Evolutionary conservation across 2,329 filamentous ascomycete genomes (phyloP), one percentile per base, ranked within the genome.

Genomic region (Calonectria pauciramosa): DNA sequence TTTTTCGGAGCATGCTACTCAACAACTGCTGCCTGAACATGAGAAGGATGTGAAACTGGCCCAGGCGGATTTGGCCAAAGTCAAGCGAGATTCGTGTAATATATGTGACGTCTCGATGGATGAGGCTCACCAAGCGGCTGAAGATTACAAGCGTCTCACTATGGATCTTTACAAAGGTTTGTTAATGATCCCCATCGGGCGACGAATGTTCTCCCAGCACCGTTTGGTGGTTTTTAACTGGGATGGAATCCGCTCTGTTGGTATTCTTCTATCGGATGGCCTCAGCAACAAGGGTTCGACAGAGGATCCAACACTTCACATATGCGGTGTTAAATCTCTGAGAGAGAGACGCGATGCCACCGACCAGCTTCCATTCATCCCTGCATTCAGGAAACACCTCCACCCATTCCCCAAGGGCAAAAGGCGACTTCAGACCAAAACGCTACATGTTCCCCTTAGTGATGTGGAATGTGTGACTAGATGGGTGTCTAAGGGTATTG

Each of bases 1-100:
- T 84, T 99, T 99, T 88, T 98, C 96, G 68, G 97, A 99, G 85
- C 97, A 99, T 85, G 96, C 96, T 30, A 99, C 96, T 0, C 97
- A 99, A 83, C 96, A 97, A 76, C 87, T 99, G 16, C 88, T 99
- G 1, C 97, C 97, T 0, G 96, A 99, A 84, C 96, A 99, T 80
- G 96, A 99, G 85, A 98, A 98, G 85, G 94, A 96, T 72, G 95
- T 99, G 75, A 96, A 96, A 83, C 80, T 98, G 3, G 97, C 96
- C 0, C 96, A 99, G 84, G 96, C 95, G 5, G 96, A 97, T 86
- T 86, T 99, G 71, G 95, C 93, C 69, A 98, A 96, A 86, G 92
- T 99, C 82, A 97, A 96, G 85, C 91, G 96, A 16, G 95, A 98
- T 80, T 85, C 93, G 26, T 99, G 97, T 84, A 87, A 91, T 30